phyloP scores from a whole-genome alignment of 331 rosid genomes.

The Pyracantha coccinea region DNA sequence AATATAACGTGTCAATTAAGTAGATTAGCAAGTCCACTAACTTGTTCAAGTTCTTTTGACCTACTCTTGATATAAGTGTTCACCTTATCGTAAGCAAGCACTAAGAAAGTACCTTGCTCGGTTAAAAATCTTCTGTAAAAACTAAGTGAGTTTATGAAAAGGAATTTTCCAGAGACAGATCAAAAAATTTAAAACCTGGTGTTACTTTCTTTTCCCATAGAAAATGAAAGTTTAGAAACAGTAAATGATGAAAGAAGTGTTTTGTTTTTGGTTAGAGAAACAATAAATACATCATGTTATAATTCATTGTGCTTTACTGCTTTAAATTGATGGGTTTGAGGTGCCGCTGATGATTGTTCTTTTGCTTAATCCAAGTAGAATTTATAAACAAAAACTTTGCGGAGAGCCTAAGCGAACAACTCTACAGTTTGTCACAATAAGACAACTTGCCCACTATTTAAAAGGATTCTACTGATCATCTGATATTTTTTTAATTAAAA shows the following conservation, averaged over 20 bases:
- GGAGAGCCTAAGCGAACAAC: conserved; percentile 11
- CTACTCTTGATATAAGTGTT: no score
- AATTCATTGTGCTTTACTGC: neutral
- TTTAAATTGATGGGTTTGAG: neutral
- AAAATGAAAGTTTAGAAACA: neutral
- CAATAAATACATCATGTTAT: neutral
- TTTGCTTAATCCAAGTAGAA: neutral
- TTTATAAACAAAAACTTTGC: neutral
- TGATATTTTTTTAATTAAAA: neutral
- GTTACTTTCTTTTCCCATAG: neutral
- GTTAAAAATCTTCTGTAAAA: no score
- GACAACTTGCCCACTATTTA: neutral
- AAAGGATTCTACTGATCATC: neutral
- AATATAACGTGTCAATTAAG: no score
- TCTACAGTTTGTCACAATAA: neutral
- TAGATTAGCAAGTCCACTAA: no score
- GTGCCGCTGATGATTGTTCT: neutral
- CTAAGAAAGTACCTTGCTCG: no score
- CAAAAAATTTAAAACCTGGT: no score
- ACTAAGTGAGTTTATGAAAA: neutral
- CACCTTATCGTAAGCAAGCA: no score
- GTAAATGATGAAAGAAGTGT: neutral
- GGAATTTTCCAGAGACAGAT: neutral
- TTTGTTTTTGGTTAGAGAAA: neutral
- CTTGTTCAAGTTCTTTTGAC: no score